Percentiles rank a stretch among this genome's conserved stretches.
Evolutionary conservation across 352 stramenopile genomes (phyloP).

Genomic region (Blastocystis sp.): DNA sequence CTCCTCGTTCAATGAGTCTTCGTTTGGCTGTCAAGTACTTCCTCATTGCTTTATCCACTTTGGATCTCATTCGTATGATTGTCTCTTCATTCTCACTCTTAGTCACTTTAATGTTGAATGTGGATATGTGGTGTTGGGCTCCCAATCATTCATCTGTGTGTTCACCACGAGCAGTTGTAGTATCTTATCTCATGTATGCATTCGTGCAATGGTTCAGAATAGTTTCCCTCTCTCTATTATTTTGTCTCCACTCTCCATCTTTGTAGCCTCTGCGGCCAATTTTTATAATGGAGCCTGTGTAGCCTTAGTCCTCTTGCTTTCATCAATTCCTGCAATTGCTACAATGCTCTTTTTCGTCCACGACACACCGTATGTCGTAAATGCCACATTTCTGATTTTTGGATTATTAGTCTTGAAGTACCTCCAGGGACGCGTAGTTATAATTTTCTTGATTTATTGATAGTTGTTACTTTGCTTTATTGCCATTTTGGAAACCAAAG

Average conservation of each 20-base stretch:
- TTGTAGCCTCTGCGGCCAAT: background rate
- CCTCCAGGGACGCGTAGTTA: background rate
- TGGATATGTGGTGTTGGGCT: slow-evolving; percentile 15
- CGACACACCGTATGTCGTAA: background rate
- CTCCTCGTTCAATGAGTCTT: background rate
- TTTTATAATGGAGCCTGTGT: background rate
- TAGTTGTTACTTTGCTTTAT: slow-evolving; percentile 22
- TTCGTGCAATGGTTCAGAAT: background rate
- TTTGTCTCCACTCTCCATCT: background rate
- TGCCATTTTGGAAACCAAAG: slow-evolving; percentile 35
- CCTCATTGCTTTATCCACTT: background rate
- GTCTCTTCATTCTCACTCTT: background rate
- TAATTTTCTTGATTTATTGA: background rate
- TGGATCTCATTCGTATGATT: background rate
- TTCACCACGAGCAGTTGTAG: background rate
- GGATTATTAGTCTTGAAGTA: background rate
- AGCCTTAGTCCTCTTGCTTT: background rate
- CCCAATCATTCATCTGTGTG: background rate
- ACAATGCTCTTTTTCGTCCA: slow-evolving; percentile 1
- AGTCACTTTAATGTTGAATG: background rate
- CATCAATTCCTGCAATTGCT: background rate
- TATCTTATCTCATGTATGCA: background rate
- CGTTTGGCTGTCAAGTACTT: background rate
- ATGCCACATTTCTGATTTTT: background rate
- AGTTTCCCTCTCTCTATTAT: slow-evolving; percentile 38